A percentile compares a stretch with the other conserved stretches of the same genome.
Conservation (phyloP, 2,329 filamentous ascomycete genomes). For the Daldinia sp. region DNA sequence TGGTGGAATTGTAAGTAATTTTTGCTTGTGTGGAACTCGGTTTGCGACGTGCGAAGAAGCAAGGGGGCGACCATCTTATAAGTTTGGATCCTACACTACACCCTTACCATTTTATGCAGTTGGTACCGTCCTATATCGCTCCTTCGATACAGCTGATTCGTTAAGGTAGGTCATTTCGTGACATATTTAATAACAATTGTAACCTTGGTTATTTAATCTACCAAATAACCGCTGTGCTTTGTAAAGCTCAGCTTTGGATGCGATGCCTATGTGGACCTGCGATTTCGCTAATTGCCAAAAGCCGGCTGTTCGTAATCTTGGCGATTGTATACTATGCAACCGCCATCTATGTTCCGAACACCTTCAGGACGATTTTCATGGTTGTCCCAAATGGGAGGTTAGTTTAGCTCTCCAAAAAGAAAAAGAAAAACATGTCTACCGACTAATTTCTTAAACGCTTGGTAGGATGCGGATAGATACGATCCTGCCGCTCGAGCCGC, state of each 20-base stretch:
- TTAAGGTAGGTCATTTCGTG: background rate
- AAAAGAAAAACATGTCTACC: too few relatives aligned
- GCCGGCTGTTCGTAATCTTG: conserved; percentile 34
- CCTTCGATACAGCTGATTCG: background rate
- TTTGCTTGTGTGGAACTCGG: too few relatives aligned
- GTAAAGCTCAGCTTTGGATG: background rate
- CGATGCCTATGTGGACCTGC: conserved; percentile 2
- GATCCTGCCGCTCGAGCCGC: background rate
- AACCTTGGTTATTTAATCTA: background rate
- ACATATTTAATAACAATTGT: background rate
- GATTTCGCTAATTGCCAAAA: background rate
- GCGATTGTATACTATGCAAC: conserved; percentile 56
- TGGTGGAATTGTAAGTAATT: too few relatives aligned
- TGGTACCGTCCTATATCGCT: background rate
- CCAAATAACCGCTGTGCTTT: background rate
- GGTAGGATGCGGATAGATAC: background rate
- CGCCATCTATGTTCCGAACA: conserved; percentile 55
- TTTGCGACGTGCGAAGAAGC: background rate
- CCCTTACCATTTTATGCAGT: background rate
- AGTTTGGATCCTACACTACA: background rate
- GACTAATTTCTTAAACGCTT: background rate
- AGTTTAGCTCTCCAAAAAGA: background rate
- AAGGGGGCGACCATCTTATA: background rate
- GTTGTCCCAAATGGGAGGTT: conserved; percentile 53
- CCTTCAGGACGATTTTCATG: conserved; percentile 51